phyloP scores from a whole-genome alignment of 2,329 filamentous ascomycete genomes.

The Arthrobotrys pseudoclavata region DNA sequence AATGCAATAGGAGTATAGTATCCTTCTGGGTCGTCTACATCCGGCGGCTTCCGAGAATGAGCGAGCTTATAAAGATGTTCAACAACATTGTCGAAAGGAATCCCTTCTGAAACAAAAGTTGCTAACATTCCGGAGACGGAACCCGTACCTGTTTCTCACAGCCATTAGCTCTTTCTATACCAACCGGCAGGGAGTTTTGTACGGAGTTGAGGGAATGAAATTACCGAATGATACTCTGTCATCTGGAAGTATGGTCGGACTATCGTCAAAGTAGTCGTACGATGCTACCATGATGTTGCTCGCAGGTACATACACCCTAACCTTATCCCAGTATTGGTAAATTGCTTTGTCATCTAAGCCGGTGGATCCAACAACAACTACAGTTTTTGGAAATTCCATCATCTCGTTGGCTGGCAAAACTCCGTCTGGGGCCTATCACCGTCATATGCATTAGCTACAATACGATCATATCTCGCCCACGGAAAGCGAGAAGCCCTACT shows the following conservation, averaged over 20 bases:
- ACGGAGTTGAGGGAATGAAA: too few relatives aligned
- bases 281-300: background rate
- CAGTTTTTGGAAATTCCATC: background rate
- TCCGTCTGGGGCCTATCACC: background rate
- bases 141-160: background rate
- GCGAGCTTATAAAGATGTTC: constrained; percentile 15
- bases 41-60: constrained; percentile 15
- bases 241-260: background rate
- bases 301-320: background rate
- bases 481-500: too few relatives aligned
- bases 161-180: background rate
- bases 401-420: background rate
- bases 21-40: background rate
- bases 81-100: background rate
- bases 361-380: background rate
- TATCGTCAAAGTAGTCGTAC: background rate
- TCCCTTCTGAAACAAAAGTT: constrained; percentile 7
- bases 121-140: constrained; percentile 9
- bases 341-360: background rate
- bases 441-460: background rate
- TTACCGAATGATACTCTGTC: constrained; percentile 6
- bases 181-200: background rate
- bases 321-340: background rate
- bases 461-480: background rate
- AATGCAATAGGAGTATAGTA: constrained; percentile 3